Evolutionary conservation across 176 grass and related monocot species (phyloP).

Genomic region (Eremochloa ophiuroides): DNA sequence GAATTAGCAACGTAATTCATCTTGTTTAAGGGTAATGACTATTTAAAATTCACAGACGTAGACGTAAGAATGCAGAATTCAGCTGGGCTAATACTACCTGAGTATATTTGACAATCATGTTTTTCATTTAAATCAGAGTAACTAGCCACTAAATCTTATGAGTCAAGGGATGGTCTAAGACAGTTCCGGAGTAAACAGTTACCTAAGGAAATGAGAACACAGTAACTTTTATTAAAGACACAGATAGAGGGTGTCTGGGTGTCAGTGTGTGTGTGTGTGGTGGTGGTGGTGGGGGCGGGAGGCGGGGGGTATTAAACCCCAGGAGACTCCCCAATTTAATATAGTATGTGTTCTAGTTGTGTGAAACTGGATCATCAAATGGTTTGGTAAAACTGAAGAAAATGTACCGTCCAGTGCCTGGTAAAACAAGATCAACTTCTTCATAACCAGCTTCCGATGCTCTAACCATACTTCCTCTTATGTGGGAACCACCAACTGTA

Average conservation of each 20-base stretch:
- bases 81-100: neutral
- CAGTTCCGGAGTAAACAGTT: neutral
- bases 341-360: neutral
- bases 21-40: neutral
- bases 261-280: no score
- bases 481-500: conserved; percentile 78
- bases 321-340: neutral
- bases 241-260: no score
- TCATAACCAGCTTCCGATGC: conserved; percentile 87
- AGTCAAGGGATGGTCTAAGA: neutral
- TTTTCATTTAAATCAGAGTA: neutral
- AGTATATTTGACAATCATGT: neutral
- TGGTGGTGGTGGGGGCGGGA: no score
- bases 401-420: conserved; percentile 72
- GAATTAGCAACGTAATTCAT: neutral
- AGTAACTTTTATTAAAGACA: neutral
- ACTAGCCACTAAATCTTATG: neutral
- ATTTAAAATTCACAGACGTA: neutral
- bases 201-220: neutral
- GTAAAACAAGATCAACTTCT: conserved; percentile 94
- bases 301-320: neutral
- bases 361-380: neutral
- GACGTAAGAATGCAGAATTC: neutral
- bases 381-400: conserved; percentile 3
- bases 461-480: conserved; percentile 97